Conservation (phyloP, 2,329 filamentous ascomycete species). For the Lachnum nothofagi region DNA sequence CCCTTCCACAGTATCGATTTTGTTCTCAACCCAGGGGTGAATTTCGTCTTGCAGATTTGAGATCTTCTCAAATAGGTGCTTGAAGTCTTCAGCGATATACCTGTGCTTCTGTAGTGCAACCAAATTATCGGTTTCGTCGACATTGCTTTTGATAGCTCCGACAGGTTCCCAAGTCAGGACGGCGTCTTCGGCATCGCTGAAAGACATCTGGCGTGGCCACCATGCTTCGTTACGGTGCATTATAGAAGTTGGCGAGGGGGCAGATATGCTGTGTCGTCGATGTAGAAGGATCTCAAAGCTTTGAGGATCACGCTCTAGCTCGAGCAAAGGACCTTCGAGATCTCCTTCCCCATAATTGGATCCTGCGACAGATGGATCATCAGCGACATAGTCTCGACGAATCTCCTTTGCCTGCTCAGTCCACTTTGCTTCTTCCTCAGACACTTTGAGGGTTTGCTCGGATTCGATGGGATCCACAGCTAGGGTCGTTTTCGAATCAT, state of each 20-base stretch:
- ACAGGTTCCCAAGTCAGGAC: constrained; percentile 62
- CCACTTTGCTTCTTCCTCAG: constrained; percentile 28
- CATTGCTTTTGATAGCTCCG: constrained; percentile 38
- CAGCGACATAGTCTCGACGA: constrained; percentile 39
- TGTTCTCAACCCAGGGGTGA: constrained; percentile 56
- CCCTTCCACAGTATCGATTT: constrained; percentile 50
- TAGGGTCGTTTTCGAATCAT: constrained; percentile 6
- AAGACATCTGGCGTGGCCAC: constrained; percentile 69
- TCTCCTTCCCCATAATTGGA: constrained; percentile 57
- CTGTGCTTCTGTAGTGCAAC: constrained; percentile 34
- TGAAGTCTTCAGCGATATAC: constrained; percentile 49
- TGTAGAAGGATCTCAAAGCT: constrained; percentile 47
- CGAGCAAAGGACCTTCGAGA: constrained; percentile 49
- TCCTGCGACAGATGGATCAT: constrained; percentile 51
- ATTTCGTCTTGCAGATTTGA: constrained; percentile 47
- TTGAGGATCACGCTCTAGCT: constrained; percentile 43
- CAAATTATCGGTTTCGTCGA: constrained; percentile 28
- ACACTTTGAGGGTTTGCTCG: constrained; percentile 16
- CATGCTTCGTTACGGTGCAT: constrained; percentile 49
- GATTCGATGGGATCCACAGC: constrained; percentile 5
- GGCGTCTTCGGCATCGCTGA: constrained; percentile 71
- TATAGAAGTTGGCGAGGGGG: constrained; percentile 30
- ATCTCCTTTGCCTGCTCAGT: constrained; percentile 38
- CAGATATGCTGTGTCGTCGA: constrained; percentile 56
- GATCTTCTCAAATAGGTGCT: constrained; percentile 50